Evolutionary conservation across 306 rosid species (phyloP), one percentile per base, ranked within the genome.

Genomic region (Cercis canadensis): DNA sequence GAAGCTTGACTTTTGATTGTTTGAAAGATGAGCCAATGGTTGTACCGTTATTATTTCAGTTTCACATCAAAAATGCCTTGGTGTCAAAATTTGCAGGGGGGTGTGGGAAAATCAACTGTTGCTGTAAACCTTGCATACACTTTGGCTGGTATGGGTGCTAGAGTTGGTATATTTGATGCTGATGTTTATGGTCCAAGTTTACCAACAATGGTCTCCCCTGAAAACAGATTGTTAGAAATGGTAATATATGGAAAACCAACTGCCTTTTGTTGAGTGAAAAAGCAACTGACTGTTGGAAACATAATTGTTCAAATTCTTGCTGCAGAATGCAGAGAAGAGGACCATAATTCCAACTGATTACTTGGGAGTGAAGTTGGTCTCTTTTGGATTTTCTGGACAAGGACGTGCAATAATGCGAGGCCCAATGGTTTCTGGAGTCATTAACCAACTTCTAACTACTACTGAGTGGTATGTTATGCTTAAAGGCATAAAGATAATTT

Each of bases 401-500:
- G 99, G 97, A 50, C 97, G 96, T 51, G 99, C 99, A 13, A 78
- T 95, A 60, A 95, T 91, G 99, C 92, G 99, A 45, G 99, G 99
- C 51, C 97, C 99, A 62, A 95, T 87, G 99, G 99, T 95, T 82
- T 91, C 99, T 68, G 97, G 99, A 60, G 97, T 94, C 81, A 91
- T 91, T 77, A 56, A 83, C 84, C 97, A 94, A 73, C 96, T 94
- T 80, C 84, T 94, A 63, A 94, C 99, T 58, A 94, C 99, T 76
- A 66, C 92, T 8, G 97, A 94, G 83, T 91, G 92, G 97, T 94
- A 89, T 64, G 70, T 40, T 36, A 29, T 72, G 56, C 62, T 52
- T 57, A 54, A 55, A 52, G 40, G 51, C 34, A 51, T 57, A 6
- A 49, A 65, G 4, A 37, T 39, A 16, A 13, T 16, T 50, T 34